Evolutionary conservation across 179 eudicot genomes (phyloP).

Genomic region (Drosera spatulata): DNA sequence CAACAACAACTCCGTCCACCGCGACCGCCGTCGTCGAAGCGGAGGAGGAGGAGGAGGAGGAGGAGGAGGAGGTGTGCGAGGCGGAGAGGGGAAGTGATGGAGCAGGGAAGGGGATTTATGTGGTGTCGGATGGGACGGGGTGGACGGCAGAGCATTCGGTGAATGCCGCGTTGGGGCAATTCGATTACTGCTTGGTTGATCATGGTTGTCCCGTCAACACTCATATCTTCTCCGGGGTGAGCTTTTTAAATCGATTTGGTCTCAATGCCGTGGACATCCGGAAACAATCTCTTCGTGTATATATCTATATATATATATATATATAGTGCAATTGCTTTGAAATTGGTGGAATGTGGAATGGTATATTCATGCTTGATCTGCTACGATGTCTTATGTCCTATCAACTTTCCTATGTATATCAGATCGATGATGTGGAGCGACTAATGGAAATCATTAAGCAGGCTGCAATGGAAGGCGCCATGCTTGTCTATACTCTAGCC

Average conservation of each 20-base stretch:
- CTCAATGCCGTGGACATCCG: too few species aligned
- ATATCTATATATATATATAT: too few species aligned
- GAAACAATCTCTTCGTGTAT: too few species aligned
- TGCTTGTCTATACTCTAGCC: constrained; percentile 80
- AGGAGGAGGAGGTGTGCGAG: constrained; percentile 25
- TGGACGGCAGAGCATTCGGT: constrained; percentile 95
- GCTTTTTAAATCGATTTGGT: neutral
- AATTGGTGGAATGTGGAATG: too few species aligned
- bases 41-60: constrained; percentile 11
- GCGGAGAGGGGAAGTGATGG: constrained; percentile 1
- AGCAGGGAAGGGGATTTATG: constrained; percentile 60
- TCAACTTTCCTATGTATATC: neutral
- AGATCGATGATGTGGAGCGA: constrained; percentile 70
- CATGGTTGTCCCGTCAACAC: constrained; percentile 70
- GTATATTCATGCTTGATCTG: neutral
- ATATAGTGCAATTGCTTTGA: too few species aligned
- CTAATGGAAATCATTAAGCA: constrained; percentile 76
- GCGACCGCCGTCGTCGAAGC: neutral
- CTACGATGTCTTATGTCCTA: neutral
- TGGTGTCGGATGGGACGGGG: constrained; percentile 93
- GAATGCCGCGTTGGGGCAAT: constrained; percentile 87
- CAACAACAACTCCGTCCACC: neutral
- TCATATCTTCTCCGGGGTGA: constrained; percentile 91
- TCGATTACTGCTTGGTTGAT: constrained; percentile 78
- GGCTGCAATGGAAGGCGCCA: constrained; percentile 82